Evolutionary conservation across 495 filamentous ascomycete genomes (phyloP), one percentile per base, ranked within the genome.

Genomic region (Letharia lupina): DNA sequence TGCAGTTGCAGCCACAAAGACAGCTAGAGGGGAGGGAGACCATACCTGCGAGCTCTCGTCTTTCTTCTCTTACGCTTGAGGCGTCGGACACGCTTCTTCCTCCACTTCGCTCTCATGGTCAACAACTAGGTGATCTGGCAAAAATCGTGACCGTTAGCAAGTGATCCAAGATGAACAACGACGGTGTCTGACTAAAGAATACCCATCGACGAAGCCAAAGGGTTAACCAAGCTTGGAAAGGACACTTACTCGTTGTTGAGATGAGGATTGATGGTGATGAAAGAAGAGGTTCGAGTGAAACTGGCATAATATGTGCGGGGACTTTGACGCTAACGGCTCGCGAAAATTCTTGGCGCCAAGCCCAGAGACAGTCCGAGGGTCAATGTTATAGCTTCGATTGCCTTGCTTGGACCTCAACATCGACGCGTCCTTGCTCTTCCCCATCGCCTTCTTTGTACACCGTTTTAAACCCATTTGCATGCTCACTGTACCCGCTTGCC

Each of bases 31-130:
- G n/a, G 58, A 20, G 15, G 15, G 0, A 31, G 28, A 13, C 45
- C 88, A 82, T 84, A 96, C 92, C 84, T 89, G 83, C 92, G 82
- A 71, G 91, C 93, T 77, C 93, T 87, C 81, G 91, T 94, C 91
- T 97, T 97, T 91, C 93, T 93, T 80, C 93, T 88, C 92, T 97
- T 97, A 79, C 91, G 87, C 87, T 97, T 97, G 80, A 97, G 89
- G 80, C 93, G 87, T 70, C 93, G 88, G 82, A 95, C 91, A 77
- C 93, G 85, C 92, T 97, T 97, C 90, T 97, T 97, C 86, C 92
- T 91, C 92, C 92, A 96, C 84, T 96, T 96, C 74, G 90, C 91
- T 91, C 92, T 92, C 92, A 96, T 95, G 86, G 85, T 93, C 86
- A 66, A 68, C 64, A 68, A 68, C 69, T 77, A 70, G 69, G 64